Evolutionary conservation across 371 early-diverging fungal species (phyloP).

Genomic region (Aphelidium insulamus): DNA sequence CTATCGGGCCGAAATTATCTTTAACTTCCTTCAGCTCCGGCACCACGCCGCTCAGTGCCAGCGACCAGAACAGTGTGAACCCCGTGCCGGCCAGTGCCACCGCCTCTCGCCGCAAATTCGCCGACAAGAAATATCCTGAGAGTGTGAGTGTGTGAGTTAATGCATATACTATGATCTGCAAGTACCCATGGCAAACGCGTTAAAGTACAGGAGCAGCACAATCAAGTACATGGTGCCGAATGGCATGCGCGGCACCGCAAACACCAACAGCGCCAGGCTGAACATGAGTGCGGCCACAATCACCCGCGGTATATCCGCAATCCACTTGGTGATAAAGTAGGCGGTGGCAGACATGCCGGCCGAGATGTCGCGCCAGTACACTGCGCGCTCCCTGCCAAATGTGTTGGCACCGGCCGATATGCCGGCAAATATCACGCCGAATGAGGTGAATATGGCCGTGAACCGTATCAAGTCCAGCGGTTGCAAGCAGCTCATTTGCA

Average conservation of each 20-base stretch:
- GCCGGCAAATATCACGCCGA: slow-evolving; percentile 16
- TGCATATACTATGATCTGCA: no score
- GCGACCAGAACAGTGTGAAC: slow-evolving; percentile 18
- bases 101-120: slow-evolving; percentile 8
- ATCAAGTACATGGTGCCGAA: slow-evolving; percentile 5
- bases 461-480: slow-evolving; percentile 10
- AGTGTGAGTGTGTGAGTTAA: no score
- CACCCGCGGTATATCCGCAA: slow-evolving; percentile 24
- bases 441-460: slow-evolving; percentile 13
- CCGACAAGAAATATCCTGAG: slow-evolving; percentile 20
- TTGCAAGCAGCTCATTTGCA: slow-evolving; percentile 6
- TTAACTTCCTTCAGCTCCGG: slow-evolving; percentile 15
- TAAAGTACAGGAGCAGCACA: slow-evolving; percentile 8
- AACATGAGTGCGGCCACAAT: slow-evolving; percentile 23
- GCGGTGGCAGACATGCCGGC: slow-evolving; percentile 19
- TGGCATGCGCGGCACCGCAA: slow-evolving; percentile 7
- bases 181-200: slow-evolving; percentile 13
- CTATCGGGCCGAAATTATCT: slow-evolving; percentile 2
- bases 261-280: slow-evolving; percentile 15
- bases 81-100: slow-evolving; percentile 17
- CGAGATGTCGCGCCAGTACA: slow-evolving; percentile 24
- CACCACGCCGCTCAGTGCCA: slow-evolving; percentile 16
- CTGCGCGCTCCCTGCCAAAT: slow-evolving; percentile 23
- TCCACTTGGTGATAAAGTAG: slow-evolving; percentile 21
- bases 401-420: slow-evolving; percentile 16